Percentiles rank a stretch among this genome's conserved stretches.
Conservation (phyloP, 108 stramenopile species). For the Cylindrotheca fusiformis region DNA sequence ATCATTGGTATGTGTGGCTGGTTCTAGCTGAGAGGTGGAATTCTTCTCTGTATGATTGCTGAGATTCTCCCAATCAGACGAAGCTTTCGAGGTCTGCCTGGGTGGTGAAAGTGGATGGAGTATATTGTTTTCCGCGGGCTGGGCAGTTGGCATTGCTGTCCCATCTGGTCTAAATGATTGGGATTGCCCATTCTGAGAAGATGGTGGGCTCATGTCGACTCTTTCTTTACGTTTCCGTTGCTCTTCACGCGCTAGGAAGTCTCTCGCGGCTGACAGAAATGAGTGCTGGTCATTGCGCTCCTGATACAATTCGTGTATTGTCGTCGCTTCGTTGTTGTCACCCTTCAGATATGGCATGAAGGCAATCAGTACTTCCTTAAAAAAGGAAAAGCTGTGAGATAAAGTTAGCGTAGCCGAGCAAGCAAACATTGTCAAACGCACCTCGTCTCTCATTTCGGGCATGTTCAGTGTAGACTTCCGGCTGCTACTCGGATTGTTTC, state of each 20-base stretch:
- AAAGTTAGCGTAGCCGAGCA: neutral
- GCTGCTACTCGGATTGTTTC: constrained; percentile 6
- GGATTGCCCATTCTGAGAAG: neutral
- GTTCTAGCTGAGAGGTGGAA: neutral
- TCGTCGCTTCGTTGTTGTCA: constrained; percentile 49
- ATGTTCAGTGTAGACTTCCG: constrained; percentile 9
- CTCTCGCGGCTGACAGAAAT: constrained; percentile 56
- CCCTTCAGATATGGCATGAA: constrained; percentile 68
- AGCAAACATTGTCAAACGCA: neutral
- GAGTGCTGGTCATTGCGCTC: constrained; percentile 42
- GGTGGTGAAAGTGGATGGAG: neutral
- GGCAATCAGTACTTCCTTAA: constrained; percentile 62
- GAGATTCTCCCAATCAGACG: neutral
- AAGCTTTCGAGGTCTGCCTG: neutral
- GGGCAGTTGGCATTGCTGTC: neutral
- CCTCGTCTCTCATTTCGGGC: constrained; percentile 33
- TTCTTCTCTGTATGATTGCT: neutral
- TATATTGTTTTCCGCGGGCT: neutral
- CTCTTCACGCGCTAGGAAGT: constrained; percentile 38
- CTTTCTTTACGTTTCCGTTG: neutral
- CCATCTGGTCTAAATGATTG: neutral
- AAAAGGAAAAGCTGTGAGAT: neutral
- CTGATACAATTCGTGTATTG: constrained; percentile 69
- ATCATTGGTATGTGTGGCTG: neutral
- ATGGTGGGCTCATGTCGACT: neutral